Evolutionary conservation across 495 filamentous ascomycete genomes (phyloP).

Genomic region (Haplographium delicatum): DNA sequence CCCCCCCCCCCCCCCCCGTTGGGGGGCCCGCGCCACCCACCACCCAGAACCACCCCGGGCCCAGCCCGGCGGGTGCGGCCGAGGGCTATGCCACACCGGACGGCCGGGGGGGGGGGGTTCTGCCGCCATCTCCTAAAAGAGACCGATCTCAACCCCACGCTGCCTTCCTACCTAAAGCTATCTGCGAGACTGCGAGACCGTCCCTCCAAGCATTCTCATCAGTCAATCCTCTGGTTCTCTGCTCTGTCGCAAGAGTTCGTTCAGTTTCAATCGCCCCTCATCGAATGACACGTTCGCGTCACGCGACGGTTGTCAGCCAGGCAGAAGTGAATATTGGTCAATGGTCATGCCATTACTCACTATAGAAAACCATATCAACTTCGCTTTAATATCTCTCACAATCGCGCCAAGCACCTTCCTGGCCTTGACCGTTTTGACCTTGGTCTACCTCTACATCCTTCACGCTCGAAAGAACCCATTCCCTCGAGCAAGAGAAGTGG

Average conservation of each 20-base stretch:
- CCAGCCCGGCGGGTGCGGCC: background rate
- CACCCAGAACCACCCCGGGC: background rate
- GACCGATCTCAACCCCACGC: too few relatives aligned
- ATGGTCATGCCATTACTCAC: slow-evolving; percentile 35
- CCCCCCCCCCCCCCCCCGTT: background rate
- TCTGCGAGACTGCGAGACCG: too few relatives aligned
- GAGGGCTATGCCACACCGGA: too few relatives aligned
- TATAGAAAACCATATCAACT: slow-evolving; percentile 47
- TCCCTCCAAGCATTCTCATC: background rate
- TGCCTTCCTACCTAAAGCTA: too few relatives aligned
- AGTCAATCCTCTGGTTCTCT: background rate
- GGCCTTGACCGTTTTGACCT: slow-evolving; percentile 45
- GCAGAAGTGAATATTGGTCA: slow-evolving; percentile 16
- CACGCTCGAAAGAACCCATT: slow-evolving; percentile 25
- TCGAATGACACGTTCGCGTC: background rate
- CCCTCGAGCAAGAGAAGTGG: slow-evolving; percentile 2
- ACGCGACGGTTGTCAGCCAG: background rate
- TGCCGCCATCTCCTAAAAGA: too few relatives aligned
- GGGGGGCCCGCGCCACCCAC: too few relatives aligned
- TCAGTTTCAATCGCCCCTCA: background rate
- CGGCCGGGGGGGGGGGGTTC: too few relatives aligned
- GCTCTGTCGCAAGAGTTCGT: background rate
- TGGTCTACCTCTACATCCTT: slow-evolving; percentile 45
- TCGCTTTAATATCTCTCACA: slow-evolving; percentile 44
- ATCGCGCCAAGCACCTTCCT: slow-evolving; percentile 50